A percentile compares a stretch with the other conserved stretches of the same genome.
Conservation (phyloP, 2,329 filamentous ascomycete genomes). For the Periconia digitata region DNA sequence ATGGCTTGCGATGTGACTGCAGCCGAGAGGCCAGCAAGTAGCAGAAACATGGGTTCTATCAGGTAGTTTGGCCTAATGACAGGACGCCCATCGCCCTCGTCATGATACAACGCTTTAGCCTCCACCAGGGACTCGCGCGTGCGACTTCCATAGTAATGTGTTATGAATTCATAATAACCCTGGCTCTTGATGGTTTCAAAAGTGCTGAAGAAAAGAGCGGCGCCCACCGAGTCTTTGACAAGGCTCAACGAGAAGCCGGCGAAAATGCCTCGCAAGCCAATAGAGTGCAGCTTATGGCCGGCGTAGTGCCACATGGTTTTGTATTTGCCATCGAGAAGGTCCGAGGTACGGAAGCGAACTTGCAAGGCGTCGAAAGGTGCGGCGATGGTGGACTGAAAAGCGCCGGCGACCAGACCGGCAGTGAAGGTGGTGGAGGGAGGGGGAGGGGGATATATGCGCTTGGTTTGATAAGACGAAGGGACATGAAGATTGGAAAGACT, state of each 20-base stretch:
- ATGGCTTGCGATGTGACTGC: constrained; percentile 69
- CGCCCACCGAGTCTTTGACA: constrained; percentile 69
- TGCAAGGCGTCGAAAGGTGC: constrained; percentile 77
- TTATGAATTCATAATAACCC: constrained; percentile 70
- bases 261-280: constrained; percentile 71
- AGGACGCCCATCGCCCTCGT: constrained; percentile 37
- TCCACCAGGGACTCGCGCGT: constrained; percentile 34
- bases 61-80: constrained; percentile 74
- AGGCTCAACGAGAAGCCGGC: constrained; percentile 72
- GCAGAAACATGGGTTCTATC: constrained; percentile 71
- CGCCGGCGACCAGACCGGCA: constrained; percentile 70
- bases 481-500: constrained; percentile 67
- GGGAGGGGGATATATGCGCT: constrained; percentile 71
- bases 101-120: constrained; percentile 18
- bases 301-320: constrained; percentile 74
- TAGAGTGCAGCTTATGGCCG: constrained; percentile 66
- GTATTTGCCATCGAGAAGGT: constrained; percentile 61
- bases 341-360: constrained; percentile 67
- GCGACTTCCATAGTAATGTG: constrained; percentile 62
- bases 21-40: constrained; percentile 68
- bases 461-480: constrained; percentile 61
- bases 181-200: constrained; percentile 79
- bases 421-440: constrained; percentile 64
- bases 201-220: constrained; percentile 71
- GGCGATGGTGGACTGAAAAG: constrained; percentile 69